Conservation (phyloP, 2,329 filamentous ascomycete species). For the Fusarium incarnatum region DNA sequence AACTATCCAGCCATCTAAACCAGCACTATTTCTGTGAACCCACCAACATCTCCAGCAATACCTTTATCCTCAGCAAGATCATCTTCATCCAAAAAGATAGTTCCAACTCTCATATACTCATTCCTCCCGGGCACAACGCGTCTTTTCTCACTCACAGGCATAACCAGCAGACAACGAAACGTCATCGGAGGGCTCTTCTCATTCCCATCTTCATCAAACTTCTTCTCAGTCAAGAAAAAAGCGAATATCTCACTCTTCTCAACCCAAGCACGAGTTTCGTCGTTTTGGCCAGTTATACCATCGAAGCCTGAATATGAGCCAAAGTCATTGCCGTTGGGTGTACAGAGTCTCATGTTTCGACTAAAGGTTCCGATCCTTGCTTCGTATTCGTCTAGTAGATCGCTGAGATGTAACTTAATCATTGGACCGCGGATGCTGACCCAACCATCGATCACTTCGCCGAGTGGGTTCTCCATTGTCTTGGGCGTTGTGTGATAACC, state of each 20-base stretch:
- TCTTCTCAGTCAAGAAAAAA: background rate
- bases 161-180: background rate
- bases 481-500: background rate
- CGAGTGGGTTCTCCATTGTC: constrained; percentile 11
- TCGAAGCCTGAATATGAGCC: constrained; percentile 1
- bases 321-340: background rate
- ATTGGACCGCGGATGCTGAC: background rate
- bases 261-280: background rate
- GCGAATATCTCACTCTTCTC: background rate
- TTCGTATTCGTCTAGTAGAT: background rate
- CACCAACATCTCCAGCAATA: background rate
- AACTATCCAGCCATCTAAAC: background rate
- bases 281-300: background rate
- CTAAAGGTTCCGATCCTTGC: background rate
- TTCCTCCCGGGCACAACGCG: background rate
- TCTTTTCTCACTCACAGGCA: background rate
- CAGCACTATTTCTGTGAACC: background rate
- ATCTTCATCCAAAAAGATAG: background rate
- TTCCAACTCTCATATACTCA: background rate
- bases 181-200: background rate
- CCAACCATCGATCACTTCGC: constrained; percentile 9
- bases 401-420: background rate
- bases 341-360: constrained; percentile 9
- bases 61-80: background rate
- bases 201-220: background rate